These are phyloP conservation scores for Stagonosporopsis cucurbitacearum DNA, from an alignment of 2,329 filamentous ascomycete species.

Conservation along the genomic window DNA sequence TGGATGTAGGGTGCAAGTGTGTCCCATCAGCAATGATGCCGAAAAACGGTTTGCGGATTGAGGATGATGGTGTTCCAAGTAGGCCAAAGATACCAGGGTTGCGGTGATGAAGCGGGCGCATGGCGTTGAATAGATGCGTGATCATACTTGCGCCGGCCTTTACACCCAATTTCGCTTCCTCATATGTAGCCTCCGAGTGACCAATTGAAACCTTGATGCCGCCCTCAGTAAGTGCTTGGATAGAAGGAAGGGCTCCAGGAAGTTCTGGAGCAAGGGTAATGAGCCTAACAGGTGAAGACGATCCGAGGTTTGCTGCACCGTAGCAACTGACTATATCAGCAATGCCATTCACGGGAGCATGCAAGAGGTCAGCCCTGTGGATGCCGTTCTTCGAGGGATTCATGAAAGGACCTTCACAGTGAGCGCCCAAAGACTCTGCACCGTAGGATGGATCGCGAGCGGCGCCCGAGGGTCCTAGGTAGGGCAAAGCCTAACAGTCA, in stretches of 20 bases:
- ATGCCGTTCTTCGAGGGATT: conserved; percentile 84
- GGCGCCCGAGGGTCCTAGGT: conserved; percentile 73
- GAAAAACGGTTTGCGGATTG: conserved; percentile 71
- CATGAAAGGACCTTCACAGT: conserved; percentile 90
- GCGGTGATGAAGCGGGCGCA: conserved; percentile 87
- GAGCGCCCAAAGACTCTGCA: conserved; percentile 85
- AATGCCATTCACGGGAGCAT: conserved; percentile 65
- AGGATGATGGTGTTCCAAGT: conserved; percentile 61
- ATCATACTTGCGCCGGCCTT: conserved; percentile 84
- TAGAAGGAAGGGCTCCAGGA: conserved; percentile 70
- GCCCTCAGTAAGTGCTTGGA: conserved; percentile 68
- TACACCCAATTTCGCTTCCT: conserved; percentile 75
- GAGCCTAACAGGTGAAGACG: conserved; percentile 67
- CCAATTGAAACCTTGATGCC: conserved; percentile 82
- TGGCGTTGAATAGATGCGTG: conserved; percentile 93
- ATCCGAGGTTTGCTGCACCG: conserved; percentile 69
- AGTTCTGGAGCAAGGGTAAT: conserved; percentile 87
- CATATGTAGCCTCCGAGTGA: conserved; percentile 86
- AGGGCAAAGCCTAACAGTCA: conserved; percentile 68
- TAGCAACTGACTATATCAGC: conserved; percentile 74
- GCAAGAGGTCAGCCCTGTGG: conserved; percentile 77
- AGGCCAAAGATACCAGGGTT: conserved; percentile 91
- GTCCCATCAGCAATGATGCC: conserved; percentile 91
- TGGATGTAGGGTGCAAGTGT: conserved; percentile 84
- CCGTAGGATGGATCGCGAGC: conserved; percentile 69